Conservation (phyloP, 495 filamentous ascomycete species). For the Penicillium robsamsonii region DNA sequence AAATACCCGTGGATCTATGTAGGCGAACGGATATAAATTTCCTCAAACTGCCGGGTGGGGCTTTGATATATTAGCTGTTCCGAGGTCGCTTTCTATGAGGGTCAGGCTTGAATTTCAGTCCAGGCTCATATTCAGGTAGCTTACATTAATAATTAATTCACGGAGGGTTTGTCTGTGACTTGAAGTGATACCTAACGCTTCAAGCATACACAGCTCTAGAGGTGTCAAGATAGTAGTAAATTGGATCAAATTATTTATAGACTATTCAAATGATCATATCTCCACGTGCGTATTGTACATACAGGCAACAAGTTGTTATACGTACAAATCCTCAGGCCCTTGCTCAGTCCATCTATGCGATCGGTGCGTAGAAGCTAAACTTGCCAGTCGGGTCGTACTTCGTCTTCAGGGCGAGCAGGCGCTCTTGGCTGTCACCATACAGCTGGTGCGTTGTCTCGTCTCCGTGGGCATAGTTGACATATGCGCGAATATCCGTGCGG, state of each 20-base stretch:
- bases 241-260: not conserved
- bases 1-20: slow-evolving; percentile 11
- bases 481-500: slow-evolving; percentile 37
- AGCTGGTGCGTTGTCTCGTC: slow-evolving; percentile 42
- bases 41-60: not conserved
- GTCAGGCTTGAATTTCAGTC: not conserved
- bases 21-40: not conserved
- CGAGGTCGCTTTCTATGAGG: not conserved
- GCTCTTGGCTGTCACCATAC: slow-evolving; percentile 50
- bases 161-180: not conserved
- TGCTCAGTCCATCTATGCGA: slow-evolving; percentile 17
- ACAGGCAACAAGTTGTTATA: not conserved
- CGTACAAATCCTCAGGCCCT: not conserved
- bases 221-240: not conserved
- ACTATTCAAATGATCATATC: not conserved
- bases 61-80: not conserved
- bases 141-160: not conserved
- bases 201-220: not conserved
- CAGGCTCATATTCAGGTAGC: not conserved
- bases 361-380: slow-evolving; percentile 55
- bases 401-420: slow-evolving; percentile 46
- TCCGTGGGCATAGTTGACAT: slow-evolving; percentile 62
- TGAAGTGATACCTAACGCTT: not conserved
- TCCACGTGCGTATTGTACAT: not conserved
- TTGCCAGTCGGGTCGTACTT: slow-evolving; percentile 54